Percentiles rank a stretch among this genome's conserved stretches.
Evolutionary conservation across 371 early-diverging fungal genomes (phyloP).

Genomic region (Mucor circinelloides): DNA sequence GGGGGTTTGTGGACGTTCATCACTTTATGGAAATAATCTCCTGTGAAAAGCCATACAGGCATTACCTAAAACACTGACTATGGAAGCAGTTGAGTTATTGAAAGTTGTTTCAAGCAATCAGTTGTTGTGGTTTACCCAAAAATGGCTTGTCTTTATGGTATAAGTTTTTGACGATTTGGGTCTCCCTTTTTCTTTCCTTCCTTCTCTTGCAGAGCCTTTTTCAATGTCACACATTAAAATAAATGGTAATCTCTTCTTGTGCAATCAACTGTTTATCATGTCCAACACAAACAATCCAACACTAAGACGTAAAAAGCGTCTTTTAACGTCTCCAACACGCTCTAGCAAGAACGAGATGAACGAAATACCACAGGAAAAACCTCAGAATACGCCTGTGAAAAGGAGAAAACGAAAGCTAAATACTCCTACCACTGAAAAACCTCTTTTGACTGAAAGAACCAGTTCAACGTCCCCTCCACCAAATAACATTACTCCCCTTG

Average conservation of each 20-base stretch:
- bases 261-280: not conserved
- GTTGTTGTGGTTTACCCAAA: not conserved
- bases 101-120: not conserved
- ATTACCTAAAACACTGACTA: not conserved
- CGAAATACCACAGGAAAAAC: not conserved
- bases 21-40: too few species aligned
- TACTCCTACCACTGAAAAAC: not conserved
- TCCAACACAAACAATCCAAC: not conserved
- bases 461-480: not conserved
- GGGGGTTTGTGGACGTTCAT: too few species aligned
- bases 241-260: not conserved
- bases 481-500: not conserved
- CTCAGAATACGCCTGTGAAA: not conserved
- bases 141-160: not conserved
- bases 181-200: not conserved
- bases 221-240: conserved; percentile 4
- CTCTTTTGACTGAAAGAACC: not conserved
- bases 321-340: not conserved
- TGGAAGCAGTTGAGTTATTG: not conserved
- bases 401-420: not conserved
- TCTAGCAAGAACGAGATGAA: not conserved
- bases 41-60: too few species aligned
- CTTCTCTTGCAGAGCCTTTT: not conserved
- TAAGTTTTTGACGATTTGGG: not conserved
- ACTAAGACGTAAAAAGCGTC: not conserved